Evolutionary conservation across 164 flowering plant species (phyloP).

Genomic region (Saururus chinensis): DNA sequence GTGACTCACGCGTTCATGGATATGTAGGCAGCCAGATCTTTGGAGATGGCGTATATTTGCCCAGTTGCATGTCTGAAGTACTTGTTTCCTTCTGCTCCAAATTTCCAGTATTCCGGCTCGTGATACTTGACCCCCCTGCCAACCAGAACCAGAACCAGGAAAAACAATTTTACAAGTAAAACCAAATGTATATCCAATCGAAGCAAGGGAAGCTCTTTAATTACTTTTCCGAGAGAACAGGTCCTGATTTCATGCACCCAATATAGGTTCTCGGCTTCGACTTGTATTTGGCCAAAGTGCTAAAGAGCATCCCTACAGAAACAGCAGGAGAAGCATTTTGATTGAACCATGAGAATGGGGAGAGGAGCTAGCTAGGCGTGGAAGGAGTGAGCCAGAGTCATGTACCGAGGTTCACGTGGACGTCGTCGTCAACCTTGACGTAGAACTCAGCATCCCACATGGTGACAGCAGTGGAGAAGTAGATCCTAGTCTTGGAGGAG

Average conservation of each 20-base stretch:
- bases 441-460: conserved; percentile 86
- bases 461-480: conserved; percentile 53
- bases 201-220: too few relatives aligned
- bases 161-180: too few relatives aligned
- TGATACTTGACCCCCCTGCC: neutral
- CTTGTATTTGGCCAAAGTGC: conserved; percentile 33
- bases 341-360: neutral
- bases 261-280: conserved; percentile 55
- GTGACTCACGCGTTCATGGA: neutral
- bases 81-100: neutral
- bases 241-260: conserved; percentile 95
- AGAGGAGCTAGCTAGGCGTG: neutral
- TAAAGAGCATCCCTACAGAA: conserved; percentile 40
- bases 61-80: neutral
- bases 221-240: conserved; percentile 77
- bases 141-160: too few relatives aligned
- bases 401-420: conserved; percentile 63
- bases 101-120: neutral
- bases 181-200: too few relatives aligned
- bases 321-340: neutral
- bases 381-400: neutral
- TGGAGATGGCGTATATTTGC: neutral
- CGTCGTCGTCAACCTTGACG: conserved; percentile 81
- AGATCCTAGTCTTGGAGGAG: conserved; percentile 66
- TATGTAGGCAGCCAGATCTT: neutral